Percentiles rank a stretch among this genome's conserved stretches.
These are phyloP conservation scores for Chaetoscypha palmicola DNA, from an alignment of 2,329 filamentous ascomycete genomes.

Conservation along the genomic window DNA sequence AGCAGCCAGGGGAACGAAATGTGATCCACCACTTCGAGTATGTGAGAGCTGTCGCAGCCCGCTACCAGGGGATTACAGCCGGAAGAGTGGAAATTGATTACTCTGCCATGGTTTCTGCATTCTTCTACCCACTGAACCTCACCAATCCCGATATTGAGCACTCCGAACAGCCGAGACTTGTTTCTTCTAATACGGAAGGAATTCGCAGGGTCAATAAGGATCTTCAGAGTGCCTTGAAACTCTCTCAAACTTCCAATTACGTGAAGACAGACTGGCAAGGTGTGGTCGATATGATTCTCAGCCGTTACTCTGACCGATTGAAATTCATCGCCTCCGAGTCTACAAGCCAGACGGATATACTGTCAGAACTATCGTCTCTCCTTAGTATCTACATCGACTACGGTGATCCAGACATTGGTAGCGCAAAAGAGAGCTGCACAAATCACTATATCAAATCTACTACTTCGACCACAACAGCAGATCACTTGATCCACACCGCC, in stretches of 20 bases:
- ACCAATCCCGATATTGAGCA: constrained; percentile 22
- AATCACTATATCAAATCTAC: constrained; percentile 37
- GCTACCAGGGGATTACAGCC: constrained; percentile 39
- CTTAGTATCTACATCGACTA: constrained; percentile 41
- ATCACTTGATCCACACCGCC: constrained; percentile 40
- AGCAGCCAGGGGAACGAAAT: neutral
- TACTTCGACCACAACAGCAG: constrained; percentile 34
- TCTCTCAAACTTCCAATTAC: constrained; percentile 17
- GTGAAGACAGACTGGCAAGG: constrained; percentile 50
- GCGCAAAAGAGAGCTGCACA: constrained; percentile 41
- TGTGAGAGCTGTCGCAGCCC: constrained; percentile 34
- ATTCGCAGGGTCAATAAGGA: constrained; percentile 36
- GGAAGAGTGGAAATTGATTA: constrained; percentile 27
- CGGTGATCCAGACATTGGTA: constrained; percentile 30
- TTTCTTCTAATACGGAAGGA: constrained; percentile 3
- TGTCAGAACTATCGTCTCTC: constrained; percentile 35
- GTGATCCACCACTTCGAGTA: constrained; percentile 28
- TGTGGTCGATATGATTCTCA: constrained; percentile 57
- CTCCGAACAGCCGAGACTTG: constrained; percentile 21
- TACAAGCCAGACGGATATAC: constrained; percentile 20
- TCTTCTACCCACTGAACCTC: constrained; percentile 26
- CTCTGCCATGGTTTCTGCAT: constrained; percentile 28
- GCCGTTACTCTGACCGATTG: constrained; percentile 53
- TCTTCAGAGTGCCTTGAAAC: constrained; percentile 34
- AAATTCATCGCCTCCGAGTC: constrained; percentile 15